Evolutionary conservation across 345 rosid species (phyloP), one percentile per base, ranked within the genome.

Genomic region (Eutrema heterophyllum): DNA sequence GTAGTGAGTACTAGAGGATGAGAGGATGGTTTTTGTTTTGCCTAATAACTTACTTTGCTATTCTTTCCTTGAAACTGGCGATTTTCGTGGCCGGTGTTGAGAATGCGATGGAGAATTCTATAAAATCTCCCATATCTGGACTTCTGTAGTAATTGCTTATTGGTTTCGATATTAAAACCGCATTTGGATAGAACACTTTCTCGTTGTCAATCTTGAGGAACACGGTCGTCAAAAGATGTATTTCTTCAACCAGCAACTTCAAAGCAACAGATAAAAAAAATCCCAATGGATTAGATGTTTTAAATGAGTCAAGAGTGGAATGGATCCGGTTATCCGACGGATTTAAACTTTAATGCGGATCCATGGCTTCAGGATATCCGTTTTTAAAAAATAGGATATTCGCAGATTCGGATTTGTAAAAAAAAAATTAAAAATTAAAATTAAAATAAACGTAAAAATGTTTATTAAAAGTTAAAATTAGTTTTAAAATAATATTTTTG

Each of bases 211-310:
- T 85, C 79, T 85, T 88, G 87, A 92, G 55, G 86, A 92, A 90
- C 44, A 92, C 88, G 0, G 98, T 90, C 2, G 82, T 83, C 60
- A 92, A 78, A 21, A 92, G 83, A 83, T 92, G 83, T 92, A 92
- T 90, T 80, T 92, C 98, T 82, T 92, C 97, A 14, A 92, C 97
- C 83, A 93, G 15, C 84, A 93, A 73, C 90, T 89, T 81, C 58
- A 79, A 11, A 60, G 10, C 40, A 26, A 14, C 45, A 29, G 12
- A 6, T 21, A 10, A 12, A 32, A 4, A n/a, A 27, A 14, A 8
- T 21, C 24, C 24, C 13, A 14, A 29, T 27, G 12, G 13, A 5
- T 45, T 66, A 73, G 70, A 21, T 21, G 24, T 21, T 21, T 21
- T 21, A 21, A 21, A 21, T 21, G 24, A 21, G 24, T 21, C 24